Base-by-base conservation (phyloP, 192 early-diverging fungal species). In the Coemansia sp. region DNA sequence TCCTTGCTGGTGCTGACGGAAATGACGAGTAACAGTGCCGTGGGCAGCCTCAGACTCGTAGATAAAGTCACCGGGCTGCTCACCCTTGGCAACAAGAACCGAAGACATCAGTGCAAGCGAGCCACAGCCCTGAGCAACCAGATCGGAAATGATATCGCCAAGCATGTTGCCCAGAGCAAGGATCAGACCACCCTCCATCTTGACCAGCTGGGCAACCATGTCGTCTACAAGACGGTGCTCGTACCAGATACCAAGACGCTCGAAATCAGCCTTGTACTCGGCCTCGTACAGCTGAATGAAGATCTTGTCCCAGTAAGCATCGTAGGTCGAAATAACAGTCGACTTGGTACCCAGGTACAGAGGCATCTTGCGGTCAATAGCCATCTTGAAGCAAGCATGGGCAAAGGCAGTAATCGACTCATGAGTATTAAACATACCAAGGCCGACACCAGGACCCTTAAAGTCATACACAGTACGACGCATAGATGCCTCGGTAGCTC, bases 221-320 rank as follows among this genome's bases (percentile, higher is more conserved):
- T 98, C 96, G 83, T 98, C 96, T 69, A 98, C 96, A 33, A 98
- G 83, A 56, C 96, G 90, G 80, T 99, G 96, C 79, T 97, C 95
- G 73, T 99, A 99, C 94, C 93, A 99, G 79, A 99, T 96, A 51
- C 87, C 86, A n/a, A 75, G 75, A 29, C 74, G 84, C 69, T 96
- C 90, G 69, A 95, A 97, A 69, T 92, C 77, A 48, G 83, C 70
- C 80, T 88, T 87, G 87, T 94, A 97, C 69, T 91, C 83, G 68
- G 83, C 72, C 55, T 94, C 91, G 83, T 96, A 99, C 61, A 97
- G 88, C 63, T 87, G 87, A 45, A 90, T 78, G 79, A 99, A 99
- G 73, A 99, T 97, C 82, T 97, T 93, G 87, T 99, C 96, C 91
- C 96, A 99, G 73, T 93, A 88, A 36, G 94, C 96, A 68, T 99